phyloP scores from a whole-genome alignment of 2,329 filamentous ascomycete species.

The Monilinia polystroma region DNA sequence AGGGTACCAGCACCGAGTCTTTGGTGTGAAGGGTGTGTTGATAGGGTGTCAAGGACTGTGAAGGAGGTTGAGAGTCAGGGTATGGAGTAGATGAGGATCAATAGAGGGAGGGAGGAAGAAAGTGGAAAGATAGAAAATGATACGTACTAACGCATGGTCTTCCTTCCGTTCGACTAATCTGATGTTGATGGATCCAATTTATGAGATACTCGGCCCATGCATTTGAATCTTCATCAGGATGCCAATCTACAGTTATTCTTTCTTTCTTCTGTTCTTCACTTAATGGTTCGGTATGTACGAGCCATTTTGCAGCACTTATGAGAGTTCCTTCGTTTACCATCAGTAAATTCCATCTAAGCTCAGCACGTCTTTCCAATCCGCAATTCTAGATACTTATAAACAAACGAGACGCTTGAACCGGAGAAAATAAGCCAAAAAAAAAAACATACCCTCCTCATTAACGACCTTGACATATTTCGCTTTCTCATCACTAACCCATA shows the following conservation, averaged over 20 bases:
- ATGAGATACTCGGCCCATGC: conserved; percentile 28
- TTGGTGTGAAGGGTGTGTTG: conserved; percentile 42
- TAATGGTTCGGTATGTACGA: conserved; percentile 2
- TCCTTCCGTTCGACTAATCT: conserved; percentile 24
- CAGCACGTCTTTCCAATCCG: too few species aligned
- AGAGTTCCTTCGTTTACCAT: not conserved
- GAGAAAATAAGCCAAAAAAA: not conserved
- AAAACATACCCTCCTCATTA: conserved; percentile 24
- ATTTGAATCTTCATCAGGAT: conserved; percentile 27
- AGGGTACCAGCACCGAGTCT: conserved; percentile 42
- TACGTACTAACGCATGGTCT: conserved; percentile 28
- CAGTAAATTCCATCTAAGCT: not conserved
- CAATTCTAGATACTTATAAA: not conserved
- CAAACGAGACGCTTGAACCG: not conserved
- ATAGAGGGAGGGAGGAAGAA: not conserved
- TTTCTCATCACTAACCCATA: conserved; percentile 26
- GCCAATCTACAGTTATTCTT: conserved; percentile 27
- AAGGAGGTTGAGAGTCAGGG: not conserved
- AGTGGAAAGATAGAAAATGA: too few species aligned
- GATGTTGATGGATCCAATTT: conserved; percentile 25
- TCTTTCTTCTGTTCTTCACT: conserved; percentile 28
- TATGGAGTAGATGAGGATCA: not conserved
- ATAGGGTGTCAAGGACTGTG: conserved; percentile 40
- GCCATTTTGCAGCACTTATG: conserved; percentile 21
- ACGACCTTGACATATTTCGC: conserved; percentile 31